Percentiles rank a stretch among this genome's conserved stretches.
These are phyloP conservation scores for Chimonanthus praecox DNA, from an alignment of 164 flowering plant genomes.

Conservation along the genomic window DNA sequence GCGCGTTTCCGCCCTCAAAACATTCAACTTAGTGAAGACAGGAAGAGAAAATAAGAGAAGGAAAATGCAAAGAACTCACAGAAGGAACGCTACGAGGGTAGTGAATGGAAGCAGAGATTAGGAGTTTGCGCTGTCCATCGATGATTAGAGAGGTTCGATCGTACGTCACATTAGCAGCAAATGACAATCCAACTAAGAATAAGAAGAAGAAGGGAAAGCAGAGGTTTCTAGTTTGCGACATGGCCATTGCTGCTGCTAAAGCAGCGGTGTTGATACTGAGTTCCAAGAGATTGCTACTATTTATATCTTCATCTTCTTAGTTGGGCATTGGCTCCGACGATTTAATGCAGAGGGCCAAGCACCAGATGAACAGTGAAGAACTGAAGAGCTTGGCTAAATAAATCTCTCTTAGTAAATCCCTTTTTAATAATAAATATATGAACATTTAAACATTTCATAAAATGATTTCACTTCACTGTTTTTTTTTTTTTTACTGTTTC, in stretches of 20 bases:
- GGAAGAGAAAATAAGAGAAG: background rate
- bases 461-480: too few relatives aligned
- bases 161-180: conserved; percentile 57
- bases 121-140: conserved; percentile 70
- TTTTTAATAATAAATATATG: too few relatives aligned
- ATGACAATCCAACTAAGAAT: conserved; percentile 2
- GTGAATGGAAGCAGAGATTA: conserved; percentile 86
- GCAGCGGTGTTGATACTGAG: background rate
- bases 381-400: background rate
- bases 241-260: background rate
- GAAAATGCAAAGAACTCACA: conserved; percentile 25
- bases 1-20: background rate
- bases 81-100: conserved; percentile 96
- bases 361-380: background rate
- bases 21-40: too few relatives aligned
- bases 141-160: conserved; percentile 74
- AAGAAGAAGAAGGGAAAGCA: conserved; percentile 6
- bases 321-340: background rate
- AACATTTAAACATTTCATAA: too few relatives aligned
- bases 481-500: too few relatives aligned
- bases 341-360: background rate
- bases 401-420: too few relatives aligned
- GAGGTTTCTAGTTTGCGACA: background rate
- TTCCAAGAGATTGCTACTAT: background rate
- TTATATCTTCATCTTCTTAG: background rate